Evolutionary conservation across 2,329 filamentous ascomycete genomes (phyloP).

Genomic region (Mollisiaceae sp.): DNA sequence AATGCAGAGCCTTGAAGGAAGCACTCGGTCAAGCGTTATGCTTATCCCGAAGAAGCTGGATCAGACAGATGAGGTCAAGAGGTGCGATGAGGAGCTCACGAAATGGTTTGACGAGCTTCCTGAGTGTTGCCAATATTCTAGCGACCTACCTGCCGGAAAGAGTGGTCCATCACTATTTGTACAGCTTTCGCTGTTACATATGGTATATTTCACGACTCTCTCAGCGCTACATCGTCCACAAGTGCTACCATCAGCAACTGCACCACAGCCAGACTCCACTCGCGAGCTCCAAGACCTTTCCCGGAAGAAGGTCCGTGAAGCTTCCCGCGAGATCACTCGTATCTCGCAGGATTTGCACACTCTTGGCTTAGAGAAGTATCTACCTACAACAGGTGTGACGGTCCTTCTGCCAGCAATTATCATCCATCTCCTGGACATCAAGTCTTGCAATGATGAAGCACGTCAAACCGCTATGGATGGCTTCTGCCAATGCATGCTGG

Average conservation of each 20-base stretch:
- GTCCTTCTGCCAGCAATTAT: constrained; percentile 92
- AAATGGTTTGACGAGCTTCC: constrained; percentile 79
- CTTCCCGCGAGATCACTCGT: constrained; percentile 82
- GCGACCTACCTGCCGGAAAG: constrained; percentile 58
- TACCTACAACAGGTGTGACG: constrained; percentile 89
- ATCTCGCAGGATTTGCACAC: constrained; percentile 80
- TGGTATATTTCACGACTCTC: constrained; percentile 91
- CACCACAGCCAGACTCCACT: constrained; percentile 54
- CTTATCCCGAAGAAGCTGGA: constrained; percentile 86
- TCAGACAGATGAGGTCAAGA: constrained; percentile 77
- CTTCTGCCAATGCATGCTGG: constrained; percentile 91
- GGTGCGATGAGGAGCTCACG: constrained; percentile 79
- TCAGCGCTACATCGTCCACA: constrained; percentile 91
- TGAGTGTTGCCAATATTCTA: constrained; percentile 71
- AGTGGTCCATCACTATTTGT: constrained; percentile 65
- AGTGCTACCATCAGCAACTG: constrained; percentile 76
- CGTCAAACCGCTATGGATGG: constrained; percentile 76
- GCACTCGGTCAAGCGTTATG: constrained; percentile 78
- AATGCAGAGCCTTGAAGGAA: constrained; percentile 75
- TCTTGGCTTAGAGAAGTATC: constrained; percentile 74
- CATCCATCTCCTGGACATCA: constrained; percentile 91
- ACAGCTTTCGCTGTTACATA: constrained; percentile 86
- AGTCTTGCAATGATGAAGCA: constrained; percentile 74
- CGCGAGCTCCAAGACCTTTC: constrained; percentile 82
- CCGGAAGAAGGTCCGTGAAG: constrained; percentile 79